Evolutionary conservation across 345 rosid species (phyloP).

Genomic region (Eutrema heterophyllum): DNA sequence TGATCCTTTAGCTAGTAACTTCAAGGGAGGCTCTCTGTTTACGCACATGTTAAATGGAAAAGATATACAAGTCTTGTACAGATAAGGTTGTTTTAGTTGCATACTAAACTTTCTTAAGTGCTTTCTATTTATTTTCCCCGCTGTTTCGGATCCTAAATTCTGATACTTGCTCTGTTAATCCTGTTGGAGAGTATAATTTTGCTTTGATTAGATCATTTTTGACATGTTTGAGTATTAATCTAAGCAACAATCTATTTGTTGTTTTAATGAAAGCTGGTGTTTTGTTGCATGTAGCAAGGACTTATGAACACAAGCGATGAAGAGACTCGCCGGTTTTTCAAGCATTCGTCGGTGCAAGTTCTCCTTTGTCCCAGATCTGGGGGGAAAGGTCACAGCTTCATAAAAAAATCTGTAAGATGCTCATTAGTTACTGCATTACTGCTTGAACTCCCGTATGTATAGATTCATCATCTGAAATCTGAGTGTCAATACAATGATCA

Average conservation of each 20-base stretch:
- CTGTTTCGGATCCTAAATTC: too few species aligned
- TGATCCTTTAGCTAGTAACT: not conserved
- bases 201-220: not conserved
- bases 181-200: not conserved
- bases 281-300: conserved; percentile 59
- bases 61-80: not conserved
- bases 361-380: conserved; percentile 87
- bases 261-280: not conserved
- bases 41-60: not conserved
- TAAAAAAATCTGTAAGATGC: conserved; percentile 58
- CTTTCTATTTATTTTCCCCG: not conserved
- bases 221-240: not conserved
- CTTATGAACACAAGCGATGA: conserved; percentile 83
- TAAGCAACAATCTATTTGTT: not conserved
- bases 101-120: not conserved
- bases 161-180: not conserved
- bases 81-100: not conserved
- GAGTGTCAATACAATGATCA: conserved; percentile 32
- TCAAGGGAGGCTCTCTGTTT: not conserved
- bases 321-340: conserved; percentile 81
- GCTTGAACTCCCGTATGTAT: not conserved
- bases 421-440: conserved; percentile 2
- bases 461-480: conserved; percentile 1
- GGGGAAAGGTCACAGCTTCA: conserved; percentile 81
- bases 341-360: conserved; percentile 86